Evolutionary conservation across 352 stramenopile genomes (phyloP).

Genomic region (Globisporangium spinosum): DNA sequence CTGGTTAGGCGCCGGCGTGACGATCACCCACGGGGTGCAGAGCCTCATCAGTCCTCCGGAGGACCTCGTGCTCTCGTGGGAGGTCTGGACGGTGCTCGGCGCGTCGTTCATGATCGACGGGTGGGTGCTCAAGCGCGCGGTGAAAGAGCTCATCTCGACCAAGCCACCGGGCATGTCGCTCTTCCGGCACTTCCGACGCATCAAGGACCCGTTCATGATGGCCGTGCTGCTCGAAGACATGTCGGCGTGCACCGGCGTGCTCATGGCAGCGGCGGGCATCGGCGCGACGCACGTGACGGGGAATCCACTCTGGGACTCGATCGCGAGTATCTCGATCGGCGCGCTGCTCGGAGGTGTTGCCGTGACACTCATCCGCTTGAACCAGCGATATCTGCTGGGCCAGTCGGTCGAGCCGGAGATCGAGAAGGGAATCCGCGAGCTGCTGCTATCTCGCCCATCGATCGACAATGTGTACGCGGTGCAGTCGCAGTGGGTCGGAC

Average conservation of each 20-base stretch:
- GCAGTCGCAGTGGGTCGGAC: conserved; percentile 97
- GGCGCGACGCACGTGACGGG: conserved; percentile 88
- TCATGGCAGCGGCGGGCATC: conserved; percentile 95
- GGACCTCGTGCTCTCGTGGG: conserved; percentile 72
- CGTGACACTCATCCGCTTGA: conserved; percentile 92
- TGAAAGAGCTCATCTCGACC: conserved; percentile 78
- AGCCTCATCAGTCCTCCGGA: conserved; percentile 67
- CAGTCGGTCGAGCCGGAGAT: conserved; percentile 94
- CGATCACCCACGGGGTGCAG: conserved; percentile 91
- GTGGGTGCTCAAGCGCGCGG: conserved; percentile 91
- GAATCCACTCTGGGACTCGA: conserved; percentile 93
- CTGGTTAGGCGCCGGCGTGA: conserved; percentile 94
- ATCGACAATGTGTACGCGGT: conserved; percentile 95
- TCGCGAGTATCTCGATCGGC: conserved; percentile 95
- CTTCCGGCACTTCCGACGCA: conserved; percentile 60
- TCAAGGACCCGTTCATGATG: conserved; percentile 96
- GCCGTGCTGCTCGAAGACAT: conserved; percentile 96
- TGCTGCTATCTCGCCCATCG: conserved; percentile 78
- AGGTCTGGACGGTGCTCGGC: conserved; percentile 95
- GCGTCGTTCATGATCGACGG: conserved; percentile 95
- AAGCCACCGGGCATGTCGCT: conserved; percentile 74
- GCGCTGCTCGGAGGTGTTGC: conserved; percentile 91
- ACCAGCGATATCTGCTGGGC: conserved; percentile 95
- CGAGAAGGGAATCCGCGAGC: conserved; percentile 74
- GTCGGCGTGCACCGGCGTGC: conserved; percentile 93